Conservation (phyloP, 2,329 filamentous ascomycete genomes). For the Penicillium carneum region DNA sequence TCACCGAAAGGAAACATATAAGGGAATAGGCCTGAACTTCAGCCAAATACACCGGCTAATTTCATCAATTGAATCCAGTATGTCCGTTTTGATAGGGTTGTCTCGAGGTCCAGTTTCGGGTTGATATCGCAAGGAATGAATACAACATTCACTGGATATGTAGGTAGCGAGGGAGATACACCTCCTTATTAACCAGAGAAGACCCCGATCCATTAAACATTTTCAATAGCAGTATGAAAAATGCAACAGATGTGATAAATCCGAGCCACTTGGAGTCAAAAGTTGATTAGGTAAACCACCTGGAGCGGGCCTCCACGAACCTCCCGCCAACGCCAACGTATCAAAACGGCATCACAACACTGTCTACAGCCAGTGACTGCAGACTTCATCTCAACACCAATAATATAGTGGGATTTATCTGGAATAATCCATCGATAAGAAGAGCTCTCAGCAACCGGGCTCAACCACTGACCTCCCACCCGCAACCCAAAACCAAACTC, state of each 20-base stretch:
- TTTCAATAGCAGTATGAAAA: neutral
- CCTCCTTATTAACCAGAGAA: neutral
- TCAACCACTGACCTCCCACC: neutral
- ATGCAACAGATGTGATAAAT: neutral
- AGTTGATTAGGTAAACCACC: conserved; percentile 14
- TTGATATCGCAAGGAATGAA: neutral
- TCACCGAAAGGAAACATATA: neutral
- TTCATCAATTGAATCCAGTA: neutral
- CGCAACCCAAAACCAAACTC: conserved; percentile 13
- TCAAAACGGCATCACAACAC: neutral
- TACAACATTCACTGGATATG: neutral
- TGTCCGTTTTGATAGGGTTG: neutral
- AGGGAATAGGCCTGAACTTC: neutral
- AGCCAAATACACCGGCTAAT: neutral
- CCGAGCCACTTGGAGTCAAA: neutral
- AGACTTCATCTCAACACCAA: neutral
- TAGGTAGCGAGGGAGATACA: too few species aligned
- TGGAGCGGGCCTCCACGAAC: conserved; percentile 7
- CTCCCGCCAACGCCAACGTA: conserved; percentile 10
- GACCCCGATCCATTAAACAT: too few species aligned
- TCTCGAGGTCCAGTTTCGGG: neutral
- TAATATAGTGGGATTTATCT: neutral
- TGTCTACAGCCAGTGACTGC: conserved; percentile 1
- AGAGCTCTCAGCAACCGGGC: neutral
- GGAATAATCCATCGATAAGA: neutral